Evolutionary conservation across 495 filamentous ascomycete genomes (phyloP).

Genomic region (Aspergillus nanangensis): DNA sequence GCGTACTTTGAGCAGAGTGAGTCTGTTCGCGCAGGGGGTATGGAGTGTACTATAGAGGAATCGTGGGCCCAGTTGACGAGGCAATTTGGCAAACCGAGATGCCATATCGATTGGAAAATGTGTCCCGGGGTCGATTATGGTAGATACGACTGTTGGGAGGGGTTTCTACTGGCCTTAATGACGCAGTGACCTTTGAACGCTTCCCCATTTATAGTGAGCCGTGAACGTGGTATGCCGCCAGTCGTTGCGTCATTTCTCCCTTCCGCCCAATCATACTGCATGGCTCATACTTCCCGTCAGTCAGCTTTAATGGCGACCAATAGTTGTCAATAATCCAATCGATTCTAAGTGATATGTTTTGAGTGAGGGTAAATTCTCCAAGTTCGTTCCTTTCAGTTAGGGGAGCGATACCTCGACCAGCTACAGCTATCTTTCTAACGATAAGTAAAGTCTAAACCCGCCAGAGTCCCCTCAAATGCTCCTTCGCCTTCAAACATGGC

Average conservation of each 20-base stretch:
- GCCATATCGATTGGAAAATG: not conserved
- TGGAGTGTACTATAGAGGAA: not conserved
- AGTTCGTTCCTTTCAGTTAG: too few relatives aligned
- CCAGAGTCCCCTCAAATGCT: conserved; percentile 1
- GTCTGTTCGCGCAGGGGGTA: not conserved
- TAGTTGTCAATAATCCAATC: too few relatives aligned
- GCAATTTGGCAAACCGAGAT: not conserved
- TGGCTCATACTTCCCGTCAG: too few relatives aligned
- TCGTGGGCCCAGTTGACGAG: not conserved
- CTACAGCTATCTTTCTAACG: too few relatives aligned
- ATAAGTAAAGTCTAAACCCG: too few relatives aligned
- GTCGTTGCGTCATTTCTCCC: not conserved
- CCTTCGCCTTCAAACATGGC: conserved; percentile 2
- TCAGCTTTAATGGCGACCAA: too few relatives aligned
- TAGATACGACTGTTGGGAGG: not conserved
- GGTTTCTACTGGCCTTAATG: too few relatives aligned
- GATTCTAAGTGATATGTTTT: too few relatives aligned
- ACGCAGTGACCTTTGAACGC: not conserved
- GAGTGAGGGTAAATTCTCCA: too few relatives aligned
- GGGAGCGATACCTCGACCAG: too few relatives aligned
- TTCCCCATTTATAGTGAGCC: not conserved
- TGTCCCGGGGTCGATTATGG: too few relatives aligned
- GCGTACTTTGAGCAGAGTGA: not conserved
- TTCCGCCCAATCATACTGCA: too few relatives aligned
- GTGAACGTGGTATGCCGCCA: not conserved